Percentiles rank a stretch among this genome's conserved stretches.
These are phyloP conservation scores for Coemansia sp. DNA, from an alignment of 192 early-diverging fungal species.

Conservation along the genomic window DNA sequence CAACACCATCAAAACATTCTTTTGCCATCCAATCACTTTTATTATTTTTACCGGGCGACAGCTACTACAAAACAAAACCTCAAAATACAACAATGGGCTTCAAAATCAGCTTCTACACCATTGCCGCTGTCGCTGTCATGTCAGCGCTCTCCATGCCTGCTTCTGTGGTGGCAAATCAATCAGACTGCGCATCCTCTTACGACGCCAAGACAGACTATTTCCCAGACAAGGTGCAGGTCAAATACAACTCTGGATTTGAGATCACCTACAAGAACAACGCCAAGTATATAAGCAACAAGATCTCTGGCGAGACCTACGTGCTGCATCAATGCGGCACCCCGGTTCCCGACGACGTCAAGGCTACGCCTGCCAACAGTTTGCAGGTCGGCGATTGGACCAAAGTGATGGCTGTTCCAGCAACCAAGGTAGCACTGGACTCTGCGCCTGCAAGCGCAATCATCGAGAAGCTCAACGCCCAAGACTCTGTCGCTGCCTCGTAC, in stretches of 20 bases:
- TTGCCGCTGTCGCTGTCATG: conserved; percentile 12
- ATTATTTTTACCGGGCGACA: too few species aligned
- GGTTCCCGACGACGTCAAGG: conserved; percentile 37
- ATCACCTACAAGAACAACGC: conserved; percentile 64
- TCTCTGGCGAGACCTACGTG: conserved; percentile 59
- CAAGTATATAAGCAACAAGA: conserved; percentile 65
- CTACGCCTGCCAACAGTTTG: conserved; percentile 44
- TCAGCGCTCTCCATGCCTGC: conserved; percentile 9
- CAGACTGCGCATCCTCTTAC: conserved; percentile 27
- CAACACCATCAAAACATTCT: background rate
- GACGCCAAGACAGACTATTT: conserved; percentile 46
- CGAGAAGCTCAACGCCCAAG: conserved; percentile 37
- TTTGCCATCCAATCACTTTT: background rate
- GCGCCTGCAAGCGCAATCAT: conserved; percentile 48
- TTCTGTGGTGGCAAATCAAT: conserved; percentile 24
- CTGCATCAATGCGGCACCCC: conserved; percentile 74
- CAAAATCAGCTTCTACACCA: conserved; percentile 14
- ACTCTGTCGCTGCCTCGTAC: conserved; percentile 40
- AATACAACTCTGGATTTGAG: conserved; percentile 60
- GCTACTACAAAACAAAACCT: background rate
- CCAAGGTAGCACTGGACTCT: conserved; percentile 42
- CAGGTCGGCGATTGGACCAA: conserved; percentile 52
- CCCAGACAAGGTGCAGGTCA: conserved; percentile 56
- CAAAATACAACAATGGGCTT: conserved; percentile 24
- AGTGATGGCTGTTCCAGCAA: conserved; percentile 43